Evolutionary conservation across 768 basidiomycete genomes (phyloP).

Genomic region (Lentinus brumalis): DNA sequence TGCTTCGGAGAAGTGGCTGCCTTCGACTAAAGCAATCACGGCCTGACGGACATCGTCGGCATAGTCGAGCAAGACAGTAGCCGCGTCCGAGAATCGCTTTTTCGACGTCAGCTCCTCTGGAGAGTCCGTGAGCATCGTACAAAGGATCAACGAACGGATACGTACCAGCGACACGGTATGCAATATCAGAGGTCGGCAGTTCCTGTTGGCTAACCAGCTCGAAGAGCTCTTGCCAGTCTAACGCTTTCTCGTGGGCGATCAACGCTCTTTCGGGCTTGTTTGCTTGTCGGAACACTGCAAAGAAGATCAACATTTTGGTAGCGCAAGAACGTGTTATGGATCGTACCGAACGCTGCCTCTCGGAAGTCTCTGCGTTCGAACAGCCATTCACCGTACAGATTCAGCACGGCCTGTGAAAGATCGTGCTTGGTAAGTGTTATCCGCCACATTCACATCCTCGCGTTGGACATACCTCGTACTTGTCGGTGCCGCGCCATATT

Average conservation of each 20-base stretch:
- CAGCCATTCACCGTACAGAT: slow-evolving; percentile 83
- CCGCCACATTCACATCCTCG: not conserved
- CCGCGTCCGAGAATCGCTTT: slow-evolving; percentile 80
- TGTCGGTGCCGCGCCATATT: slow-evolving; percentile 71
- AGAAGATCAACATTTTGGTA: not conserved
- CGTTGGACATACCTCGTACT: slow-evolving; percentile 52
- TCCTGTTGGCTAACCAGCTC: slow-evolving; percentile 64
- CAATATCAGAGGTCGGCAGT: slow-evolving; percentile 67
- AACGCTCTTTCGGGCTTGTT: slow-evolving; percentile 69
- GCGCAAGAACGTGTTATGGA: too few species aligned
- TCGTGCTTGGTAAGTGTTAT: not conserved
- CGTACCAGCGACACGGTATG: slow-evolving; percentile 77
- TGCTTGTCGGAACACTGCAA: slow-evolving; percentile 74
- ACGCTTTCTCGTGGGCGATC: slow-evolving; percentile 82
- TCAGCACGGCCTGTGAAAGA: slow-evolving; percentile 56
- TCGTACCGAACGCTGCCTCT: slow-evolving; percentile 79
- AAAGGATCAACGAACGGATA: not conserved
- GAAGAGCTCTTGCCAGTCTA: slow-evolving; percentile 93
- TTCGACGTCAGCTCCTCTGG: slow-evolving; percentile 82
- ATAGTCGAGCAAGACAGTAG: slow-evolving; percentile 83
- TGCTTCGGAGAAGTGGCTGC: slow-evolving; percentile 86
- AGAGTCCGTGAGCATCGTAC: not conserved
- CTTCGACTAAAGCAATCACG: slow-evolving; percentile 74
- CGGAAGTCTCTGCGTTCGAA: slow-evolving; percentile 82
- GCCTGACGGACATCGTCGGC: slow-evolving; percentile 75